phyloP scores from a whole-genome alignment of 345 rosid genomes.

The Alliaria petiolata region DNA sequence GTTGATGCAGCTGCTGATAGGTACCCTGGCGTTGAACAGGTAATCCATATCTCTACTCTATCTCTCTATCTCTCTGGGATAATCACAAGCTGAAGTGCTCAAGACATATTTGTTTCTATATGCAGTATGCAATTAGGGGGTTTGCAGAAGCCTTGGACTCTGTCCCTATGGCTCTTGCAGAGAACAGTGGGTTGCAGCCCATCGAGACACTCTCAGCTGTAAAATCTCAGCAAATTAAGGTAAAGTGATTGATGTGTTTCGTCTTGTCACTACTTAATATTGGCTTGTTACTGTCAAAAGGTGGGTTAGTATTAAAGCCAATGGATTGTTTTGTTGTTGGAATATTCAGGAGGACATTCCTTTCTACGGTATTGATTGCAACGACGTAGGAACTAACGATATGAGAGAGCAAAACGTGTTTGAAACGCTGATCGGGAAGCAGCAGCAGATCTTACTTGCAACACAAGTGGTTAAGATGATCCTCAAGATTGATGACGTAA shows the following conservation, averaged over 20 bases:
- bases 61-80: not conserved
- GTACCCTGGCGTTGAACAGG: constrained; percentile 94
- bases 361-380: constrained; percentile 80
- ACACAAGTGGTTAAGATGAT: constrained; percentile 98
- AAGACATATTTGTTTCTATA: not conserved
- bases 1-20: constrained; percentile 89
- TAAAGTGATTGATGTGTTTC: constrained; percentile 7
- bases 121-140: constrained; percentile 89
- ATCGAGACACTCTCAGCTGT: constrained; percentile 89
- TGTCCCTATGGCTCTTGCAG: constrained; percentile 93
- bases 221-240: constrained; percentile 90
- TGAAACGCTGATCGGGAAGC: constrained; percentile 89
- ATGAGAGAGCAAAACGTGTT: constrained; percentile 86
- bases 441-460: constrained; percentile 91
- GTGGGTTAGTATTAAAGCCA: no score
- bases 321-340: not conserved
- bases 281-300: not conserved
- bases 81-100: not conserved
- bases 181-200: constrained; percentile 82
- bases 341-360: constrained; percentile 72
- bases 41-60: not conserved
- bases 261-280: no score
- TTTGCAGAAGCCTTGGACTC: constrained; percentile 91
- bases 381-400: constrained; percentile 86
- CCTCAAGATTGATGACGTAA: constrained; percentile 90